Evolutionary conservation across 2,329 filamentous ascomycete species (phyloP), one percentile per base, ranked within the genome.

Genomic region (Cryphonectria japonica): DNA sequence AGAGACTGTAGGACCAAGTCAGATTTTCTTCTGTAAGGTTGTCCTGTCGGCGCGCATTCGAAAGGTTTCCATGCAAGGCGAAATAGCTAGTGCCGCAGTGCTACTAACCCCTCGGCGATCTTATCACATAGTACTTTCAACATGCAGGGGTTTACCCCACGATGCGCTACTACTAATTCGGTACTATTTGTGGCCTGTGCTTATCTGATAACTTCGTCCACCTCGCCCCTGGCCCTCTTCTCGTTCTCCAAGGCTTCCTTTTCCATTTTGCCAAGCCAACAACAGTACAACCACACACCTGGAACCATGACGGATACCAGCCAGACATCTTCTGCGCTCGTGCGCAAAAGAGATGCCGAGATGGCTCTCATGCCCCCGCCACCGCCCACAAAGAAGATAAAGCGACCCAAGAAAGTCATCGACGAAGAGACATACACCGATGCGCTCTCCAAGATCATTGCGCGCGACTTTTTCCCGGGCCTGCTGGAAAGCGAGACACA

Each of bases 361-460:
- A 87, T 84, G 37, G 89, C 92, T 69, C 83, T 97, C 68, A 98
- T 98, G 94, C 92, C 93, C 22, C 94, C 95, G 14, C 95, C 95
- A 7, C 93, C 94, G 4, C 87, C 90, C 0, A 85, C 91, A 59
- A 98, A 97, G 80, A 92, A 94, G 71, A 97, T 98, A 78, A 98
- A 98, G 82, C 89, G 96, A 67, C 96, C 96, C 0, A 90, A 91
- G 73, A 92, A 92, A 73, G 90, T 98, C 39, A 88, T 99, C 39
- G 94, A 97, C 80, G 96, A 99, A 85, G 95, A 99, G 76, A 90
- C 92, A 68, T 99, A 99, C 81, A 96, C 94, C 2, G 90, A 94
- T 71, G 92, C 93, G 0, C 86, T 99, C 39, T 97, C 95, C 0
- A 92, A 96, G 76, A 98, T 99, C 78, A 97, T 99, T 74, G 93